Evolutionary conservation across 192 early-diverging fungal genomes (phyloP), one percentile per base, ranked within the genome.

Genomic region (Entomortierella lignicola): DNA sequence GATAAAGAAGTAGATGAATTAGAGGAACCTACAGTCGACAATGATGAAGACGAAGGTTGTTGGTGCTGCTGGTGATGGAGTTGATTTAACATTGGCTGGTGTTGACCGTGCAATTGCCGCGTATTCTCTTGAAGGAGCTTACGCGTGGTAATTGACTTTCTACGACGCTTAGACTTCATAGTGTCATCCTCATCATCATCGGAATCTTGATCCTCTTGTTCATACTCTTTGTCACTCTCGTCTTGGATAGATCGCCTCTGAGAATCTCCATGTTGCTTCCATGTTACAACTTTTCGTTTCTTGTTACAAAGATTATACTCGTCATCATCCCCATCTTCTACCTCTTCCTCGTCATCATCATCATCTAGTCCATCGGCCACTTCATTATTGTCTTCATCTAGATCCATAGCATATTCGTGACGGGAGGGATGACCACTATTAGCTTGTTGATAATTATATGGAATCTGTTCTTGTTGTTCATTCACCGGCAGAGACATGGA

Each of bases 1-100:
- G 61, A 66, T 23, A 34, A 25, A 18, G 66, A 63, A 29, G 57
- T 53, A 6, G 71, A 34, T 26, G 53, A 29, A 2, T 55, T n/a
- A 43, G 71, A 12, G 4, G 57, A 47, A 8, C 20, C 8, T 53
- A 30, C 26, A 8, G 55, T 23, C 32, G 64, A 21, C 2, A 26
- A 66, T 4, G 39, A 0, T 41, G 63, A 43, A 17, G 15, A 7
- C 32, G 31, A 37, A 4, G 58, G 27, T 2, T 31, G 27, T 1
- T 62, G 54, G 8, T 63, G 69, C 30, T 56, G 60, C 27, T 55
- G 59, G 0, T 62, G 41, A 10, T 58, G 65, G 8, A 34, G 11
- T 42, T 42, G 39, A 13, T 13, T 13, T 10, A 13, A 13, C 13
- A 42, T 10, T 10, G 39, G 13, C 50, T 17, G 8, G 50, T 18